Conservation (phyloP, 495 filamentous ascomycete species). For the Hypoxylon lienhwacheense region DNA sequence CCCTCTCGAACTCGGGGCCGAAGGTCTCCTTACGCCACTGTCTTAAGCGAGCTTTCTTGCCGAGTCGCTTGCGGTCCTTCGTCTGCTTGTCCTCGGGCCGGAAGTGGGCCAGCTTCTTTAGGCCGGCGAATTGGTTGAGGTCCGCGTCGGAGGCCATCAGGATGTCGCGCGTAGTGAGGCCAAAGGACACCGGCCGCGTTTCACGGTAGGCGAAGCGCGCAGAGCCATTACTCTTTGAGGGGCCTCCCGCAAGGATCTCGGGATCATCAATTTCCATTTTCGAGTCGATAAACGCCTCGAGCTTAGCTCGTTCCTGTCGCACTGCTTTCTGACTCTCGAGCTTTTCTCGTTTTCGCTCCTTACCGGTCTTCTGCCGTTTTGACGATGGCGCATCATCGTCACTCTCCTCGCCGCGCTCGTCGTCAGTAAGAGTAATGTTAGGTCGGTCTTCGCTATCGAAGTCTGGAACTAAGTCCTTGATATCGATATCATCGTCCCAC, state of each 20-base stretch:
- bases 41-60: slow-evolving; percentile 86
- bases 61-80: slow-evolving; percentile 80
- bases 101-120: slow-evolving; percentile 93
- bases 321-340: slow-evolving; percentile 72
- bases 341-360: slow-evolving; percentile 65
- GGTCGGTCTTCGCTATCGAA: slow-evolving; percentile 67
- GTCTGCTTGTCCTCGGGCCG: slow-evolving; percentile 84
- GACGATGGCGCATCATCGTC: slow-evolving; percentile 46
- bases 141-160: slow-evolving; percentile 84
- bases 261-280: slow-evolving; percentile 72
- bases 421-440: slow-evolving; percentile 56
- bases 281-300: slow-evolving; percentile 85
- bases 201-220: slow-evolving; percentile 83
- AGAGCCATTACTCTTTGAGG: slow-evolving; percentile 23
- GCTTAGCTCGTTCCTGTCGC: slow-evolving; percentile 74
- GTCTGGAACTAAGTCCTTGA: slow-evolving; percentile 85
- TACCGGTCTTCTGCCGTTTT: slow-evolving; percentile 63
- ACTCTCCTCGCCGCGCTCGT: slow-evolving; percentile 38
- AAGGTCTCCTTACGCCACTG: slow-evolving; percentile 94
- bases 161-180: slow-evolving; percentile 85
- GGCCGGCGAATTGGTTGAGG: slow-evolving; percentile 85
- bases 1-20: slow-evolving; percentile 61
- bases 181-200: slow-evolving; percentile 86
- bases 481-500: slow-evolving; percentile 97
- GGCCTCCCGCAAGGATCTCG: slow-evolving; percentile 51